Conservation (phyloP, 306 rosid species). For the Castanea sativa region DNA sequence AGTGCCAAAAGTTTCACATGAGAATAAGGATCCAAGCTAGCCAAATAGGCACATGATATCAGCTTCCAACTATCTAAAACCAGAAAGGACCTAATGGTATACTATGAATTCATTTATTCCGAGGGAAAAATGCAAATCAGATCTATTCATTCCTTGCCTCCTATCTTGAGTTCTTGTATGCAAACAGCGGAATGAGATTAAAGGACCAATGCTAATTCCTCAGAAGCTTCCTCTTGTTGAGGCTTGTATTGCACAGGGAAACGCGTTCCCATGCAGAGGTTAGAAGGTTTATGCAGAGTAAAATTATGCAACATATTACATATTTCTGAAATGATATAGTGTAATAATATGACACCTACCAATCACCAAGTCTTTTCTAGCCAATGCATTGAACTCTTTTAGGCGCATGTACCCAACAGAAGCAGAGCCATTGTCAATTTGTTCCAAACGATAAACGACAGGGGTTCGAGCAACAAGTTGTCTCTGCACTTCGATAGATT, state of each 20-base stretch:
- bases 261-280: background rate
- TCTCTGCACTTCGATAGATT: slow-evolving; percentile 68
- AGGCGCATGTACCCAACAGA: slow-evolving; percentile 82
- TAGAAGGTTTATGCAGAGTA: background rate
- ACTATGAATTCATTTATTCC: background rate
- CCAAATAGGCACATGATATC: background rate
- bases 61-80: background rate
- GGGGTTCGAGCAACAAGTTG: slow-evolving; percentile 92
- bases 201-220: background rate
- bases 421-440: slow-evolving; percentile 52
- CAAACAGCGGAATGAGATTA: background rate
- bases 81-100: background rate
- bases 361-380: slow-evolving; percentile 80
- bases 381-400: slow-evolving; percentile 97
- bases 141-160: background rate
- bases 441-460: slow-evolving; percentile 80
- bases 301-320: background rate
- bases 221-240: background rate
- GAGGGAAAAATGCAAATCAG: background rate
- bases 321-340: background rate
- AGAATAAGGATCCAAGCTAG: background rate
- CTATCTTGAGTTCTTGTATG: background rate
- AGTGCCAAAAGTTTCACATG: background rate
- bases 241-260: background rate
- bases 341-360: slow-evolving; percentile 46